Conservation (phyloP, 768 basidiomycete genomes). For the Glaciozyma martinii region DNA sequence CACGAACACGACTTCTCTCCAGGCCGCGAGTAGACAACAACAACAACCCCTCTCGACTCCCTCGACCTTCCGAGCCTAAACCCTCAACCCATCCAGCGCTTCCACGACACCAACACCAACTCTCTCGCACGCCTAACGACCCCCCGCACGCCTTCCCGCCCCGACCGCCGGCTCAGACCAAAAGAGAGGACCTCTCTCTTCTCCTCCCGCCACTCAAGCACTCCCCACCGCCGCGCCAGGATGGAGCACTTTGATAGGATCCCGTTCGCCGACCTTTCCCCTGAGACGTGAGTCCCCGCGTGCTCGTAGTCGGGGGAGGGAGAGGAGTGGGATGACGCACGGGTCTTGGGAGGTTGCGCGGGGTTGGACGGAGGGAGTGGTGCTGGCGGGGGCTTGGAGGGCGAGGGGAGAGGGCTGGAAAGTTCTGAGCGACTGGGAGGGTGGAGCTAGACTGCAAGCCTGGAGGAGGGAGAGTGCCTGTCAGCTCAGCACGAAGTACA, state of each 20-base stretch:
- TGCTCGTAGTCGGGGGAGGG: not conserved
- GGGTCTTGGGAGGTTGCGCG: not conserved
- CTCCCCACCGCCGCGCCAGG: not conserved
- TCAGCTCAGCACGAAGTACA: no score
- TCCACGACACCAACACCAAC: no score
- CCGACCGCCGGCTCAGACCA: no score
- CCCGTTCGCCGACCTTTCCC: slow-evolving; percentile 13
- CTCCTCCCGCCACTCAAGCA: not conserved
- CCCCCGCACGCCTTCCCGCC: no score
- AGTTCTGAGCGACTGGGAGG: no score
- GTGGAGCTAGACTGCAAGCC: not conserved
- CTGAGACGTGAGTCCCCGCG: slow-evolving; percentile 7
- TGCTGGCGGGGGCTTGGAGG: no score
- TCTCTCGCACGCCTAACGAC: no score
- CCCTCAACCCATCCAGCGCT: no score
- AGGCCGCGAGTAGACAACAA: no score
- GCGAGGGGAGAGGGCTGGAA: not conserved
- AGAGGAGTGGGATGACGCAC: not conserved
- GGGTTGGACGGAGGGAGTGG: not conserved
- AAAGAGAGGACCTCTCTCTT: not conserved
- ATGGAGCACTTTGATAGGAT: slow-evolving; percentile 26
- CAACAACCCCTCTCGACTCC: no score
- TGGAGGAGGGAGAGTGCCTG: not conserved
- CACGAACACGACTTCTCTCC: no score
- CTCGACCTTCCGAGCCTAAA: no score